Evolutionary conservation across 371 early-diverging fungal species (phyloP).

Genomic region (Lichtheimia hyalospora): DNA sequence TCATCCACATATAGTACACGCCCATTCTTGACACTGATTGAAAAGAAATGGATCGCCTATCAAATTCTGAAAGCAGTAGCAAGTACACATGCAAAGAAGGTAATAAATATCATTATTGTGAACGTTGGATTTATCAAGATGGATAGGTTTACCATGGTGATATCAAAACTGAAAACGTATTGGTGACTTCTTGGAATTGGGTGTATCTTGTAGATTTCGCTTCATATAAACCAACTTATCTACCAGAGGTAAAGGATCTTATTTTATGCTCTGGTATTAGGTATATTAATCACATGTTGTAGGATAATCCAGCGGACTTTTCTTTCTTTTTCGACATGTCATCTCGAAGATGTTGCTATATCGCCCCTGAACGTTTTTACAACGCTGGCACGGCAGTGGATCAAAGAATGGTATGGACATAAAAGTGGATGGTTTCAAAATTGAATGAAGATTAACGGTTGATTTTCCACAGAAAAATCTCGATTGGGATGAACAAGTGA

Average conservation of each 20-base stretch:
- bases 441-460: not conserved
- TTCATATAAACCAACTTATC: conserved; percentile 84
- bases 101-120: not conserved
- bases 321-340: conserved; percentile 94
- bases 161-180: conserved; percentile 83
- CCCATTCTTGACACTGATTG: conserved; percentile 82
- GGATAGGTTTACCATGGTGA: conserved; percentile 82
- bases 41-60: conserved; percentile 93
- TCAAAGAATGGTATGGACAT: conserved; percentile 49
- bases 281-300: not conserved
- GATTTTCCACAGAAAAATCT: conserved; percentile 24
- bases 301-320: conserved; percentile 95
- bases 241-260: conserved; percentile 80
- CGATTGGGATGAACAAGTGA: conserved; percentile 33
- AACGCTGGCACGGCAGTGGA: conserved; percentile 68
- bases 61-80: conserved; percentile 82
- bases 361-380: conserved; percentile 96
- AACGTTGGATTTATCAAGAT: not conserved
- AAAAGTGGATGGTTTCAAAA: not conserved
- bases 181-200: conserved; percentile 88
- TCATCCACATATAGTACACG: conserved; percentile 70
- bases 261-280: not conserved
- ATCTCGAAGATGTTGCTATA: conserved; percentile 82
- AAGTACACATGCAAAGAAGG: conserved; percentile 68
- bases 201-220: conserved; percentile 88